Percentiles rank a stretch among this genome's conserved stretches.
Evolutionary conservation across 78 protist genomes (phyloP).

Genomic region (Protostelium mycophagum): DNA sequence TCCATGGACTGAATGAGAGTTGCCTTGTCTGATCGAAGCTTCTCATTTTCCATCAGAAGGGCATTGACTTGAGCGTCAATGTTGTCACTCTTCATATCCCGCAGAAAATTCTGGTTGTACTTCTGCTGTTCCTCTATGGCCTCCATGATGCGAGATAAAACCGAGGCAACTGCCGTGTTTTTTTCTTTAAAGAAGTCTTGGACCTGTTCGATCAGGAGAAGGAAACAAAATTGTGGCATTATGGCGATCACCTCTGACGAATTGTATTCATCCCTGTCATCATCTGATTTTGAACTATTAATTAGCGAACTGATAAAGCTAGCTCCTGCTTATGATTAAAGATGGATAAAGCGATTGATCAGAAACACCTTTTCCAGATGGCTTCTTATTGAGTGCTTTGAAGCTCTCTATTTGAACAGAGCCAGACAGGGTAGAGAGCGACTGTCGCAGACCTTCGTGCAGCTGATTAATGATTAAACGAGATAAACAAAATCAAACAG

Average conservation of each 20-base stretch:
- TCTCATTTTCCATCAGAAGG: neutral
- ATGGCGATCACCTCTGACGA: neutral
- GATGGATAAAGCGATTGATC: neutral
- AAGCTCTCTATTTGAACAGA: neutral
- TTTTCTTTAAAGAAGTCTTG: neutral
- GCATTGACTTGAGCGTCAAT: neutral
- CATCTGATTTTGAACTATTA: neutral
- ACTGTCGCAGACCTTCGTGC: neutral
- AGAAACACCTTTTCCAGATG: neutral
- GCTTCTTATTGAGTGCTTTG: neutral
- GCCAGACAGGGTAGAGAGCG: neutral
- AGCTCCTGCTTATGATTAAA: neutral
- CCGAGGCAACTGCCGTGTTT: neutral
- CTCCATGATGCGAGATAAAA: neutral
- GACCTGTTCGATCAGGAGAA: neutral
- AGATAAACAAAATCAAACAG: too few relatives aligned
- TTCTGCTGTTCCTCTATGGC: neutral
- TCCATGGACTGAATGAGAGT: neutral
- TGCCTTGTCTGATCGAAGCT: neutral
- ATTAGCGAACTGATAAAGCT: neutral
- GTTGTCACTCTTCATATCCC: too few relatives aligned
- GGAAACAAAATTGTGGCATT: neutral
- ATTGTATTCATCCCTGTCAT: neutral
- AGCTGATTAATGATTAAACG: too few relatives aligned
- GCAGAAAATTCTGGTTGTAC: neutral